A percentile compares a stretch with the other conserved stretches of the same genome.
phyloP scores from a whole-genome alignment of 345 rosid genomes.

The Kernera saxatilis region DNA sequence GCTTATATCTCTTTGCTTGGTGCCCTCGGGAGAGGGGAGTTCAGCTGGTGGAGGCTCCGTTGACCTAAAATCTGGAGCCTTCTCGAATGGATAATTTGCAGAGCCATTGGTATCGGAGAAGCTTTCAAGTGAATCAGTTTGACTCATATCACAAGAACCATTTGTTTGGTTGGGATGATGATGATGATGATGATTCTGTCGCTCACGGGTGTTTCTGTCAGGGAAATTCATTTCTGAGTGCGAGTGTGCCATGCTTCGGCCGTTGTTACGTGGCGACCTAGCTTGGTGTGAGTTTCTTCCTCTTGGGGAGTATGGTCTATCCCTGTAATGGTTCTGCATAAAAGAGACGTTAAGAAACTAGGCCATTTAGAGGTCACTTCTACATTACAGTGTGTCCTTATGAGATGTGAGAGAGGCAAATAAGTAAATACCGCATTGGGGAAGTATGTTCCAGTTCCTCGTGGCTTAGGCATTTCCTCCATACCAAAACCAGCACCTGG shows the following conservation, averaged over 20 bases:
- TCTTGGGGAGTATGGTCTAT: constrained; percentile 39
- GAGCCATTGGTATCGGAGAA: constrained; percentile 43
- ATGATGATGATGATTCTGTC: constrained; percentile 28
- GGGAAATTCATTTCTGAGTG: constrained; percentile 35
- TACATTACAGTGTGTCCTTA: not conserved
- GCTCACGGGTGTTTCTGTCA: constrained; percentile 47
- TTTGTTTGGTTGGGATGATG: constrained; percentile 36
- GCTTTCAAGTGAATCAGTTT: constrained; percentile 38
- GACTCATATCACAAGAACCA: constrained; percentile 38
- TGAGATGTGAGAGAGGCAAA: constrained; percentile 9
- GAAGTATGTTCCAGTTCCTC: constrained; percentile 89
- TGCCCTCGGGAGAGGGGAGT: constrained; percentile 23
- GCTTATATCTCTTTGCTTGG: constrained; percentile 26
- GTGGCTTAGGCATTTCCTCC: constrained; percentile 64
- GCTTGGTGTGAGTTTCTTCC: constrained; percentile 47
- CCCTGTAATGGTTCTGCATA: constrained; percentile 78
- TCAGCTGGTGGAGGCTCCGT: constrained; percentile 27
- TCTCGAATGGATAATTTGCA: constrained; percentile 28
- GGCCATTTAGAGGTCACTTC: not conserved
- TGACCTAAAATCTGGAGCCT: constrained; percentile 41
- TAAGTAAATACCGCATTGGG: constrained; percentile 52
- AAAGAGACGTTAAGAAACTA: constrained; percentile 14
- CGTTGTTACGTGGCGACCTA: constrained; percentile 60
- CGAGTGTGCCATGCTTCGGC: constrained; percentile 28
- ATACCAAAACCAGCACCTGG: constrained; percentile 45